Conservation (phyloP, 2,329 filamentous ascomycete species). For the Pseudopithomyces chartarum region DNA sequence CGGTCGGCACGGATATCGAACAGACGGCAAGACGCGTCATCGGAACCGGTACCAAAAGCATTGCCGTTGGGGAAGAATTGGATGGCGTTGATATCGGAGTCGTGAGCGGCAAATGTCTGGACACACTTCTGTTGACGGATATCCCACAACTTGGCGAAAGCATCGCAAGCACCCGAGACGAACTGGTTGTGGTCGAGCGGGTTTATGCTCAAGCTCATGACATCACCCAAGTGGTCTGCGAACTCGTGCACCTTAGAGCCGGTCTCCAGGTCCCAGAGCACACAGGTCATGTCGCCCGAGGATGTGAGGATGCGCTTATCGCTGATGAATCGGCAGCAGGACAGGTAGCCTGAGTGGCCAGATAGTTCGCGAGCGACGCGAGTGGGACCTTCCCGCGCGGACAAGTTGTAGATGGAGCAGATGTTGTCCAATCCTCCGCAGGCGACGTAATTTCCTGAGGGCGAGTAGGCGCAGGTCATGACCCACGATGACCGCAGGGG, state of each 20-base stretch:
- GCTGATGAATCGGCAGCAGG: constrained; percentile 98
- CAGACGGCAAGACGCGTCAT: constrained; percentile 94
- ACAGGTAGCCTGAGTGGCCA: constrained; percentile 95
- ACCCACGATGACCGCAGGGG: constrained; percentile 98
- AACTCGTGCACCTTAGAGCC: constrained; percentile 98
- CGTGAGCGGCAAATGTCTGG: constrained; percentile 97
- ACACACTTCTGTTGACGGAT: constrained; percentile 97
- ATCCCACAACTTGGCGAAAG: constrained; percentile 98
- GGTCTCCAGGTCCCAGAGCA: constrained; percentile 99
- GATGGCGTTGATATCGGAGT: constrained; percentile 99
- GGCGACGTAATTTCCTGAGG: constrained; percentile 96
- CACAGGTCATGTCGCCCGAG: constrained; percentile 99
- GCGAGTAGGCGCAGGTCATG: constrained; percentile 99
- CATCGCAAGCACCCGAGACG: constrained; percentile 98
- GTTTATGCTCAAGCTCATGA: constrained; percentile 99
- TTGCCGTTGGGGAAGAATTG: constrained; percentile 99
- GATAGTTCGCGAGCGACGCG: constrained; percentile 94
- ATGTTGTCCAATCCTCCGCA: constrained; percentile 99
- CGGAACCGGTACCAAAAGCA: constrained; percentile 96
- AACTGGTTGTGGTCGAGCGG: constrained; percentile 99
- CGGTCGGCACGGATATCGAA: constrained; percentile 98
- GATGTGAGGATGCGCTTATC: constrained; percentile 97
- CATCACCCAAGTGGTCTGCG: constrained; percentile 95
- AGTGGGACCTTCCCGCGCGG: constrained; percentile 94
- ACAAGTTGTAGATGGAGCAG: constrained; percentile 99